Base-by-base conservation (phyloP, 305 asterid species). In the Fraxinus baroniana region DNA sequence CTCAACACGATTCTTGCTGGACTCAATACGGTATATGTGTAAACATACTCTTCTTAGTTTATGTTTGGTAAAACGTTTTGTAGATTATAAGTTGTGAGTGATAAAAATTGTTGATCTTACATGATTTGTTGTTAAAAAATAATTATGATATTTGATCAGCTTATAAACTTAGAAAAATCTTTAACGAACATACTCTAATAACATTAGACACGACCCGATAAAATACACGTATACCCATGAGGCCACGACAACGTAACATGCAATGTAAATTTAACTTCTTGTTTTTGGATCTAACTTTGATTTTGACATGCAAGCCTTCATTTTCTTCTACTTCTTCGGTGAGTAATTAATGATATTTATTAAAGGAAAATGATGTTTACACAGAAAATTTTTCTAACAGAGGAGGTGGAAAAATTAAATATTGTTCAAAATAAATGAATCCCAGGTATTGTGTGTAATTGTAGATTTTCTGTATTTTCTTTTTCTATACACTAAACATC, bases 1-100 rank as follows among this genome's bases (percentile, higher is more conserved):
- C 95, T 94, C 32, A 95, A 95, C 70, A 89, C 92, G 66, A 74
- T 92, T 44, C 91, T 95, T 0, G 98, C 99, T 32, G 98, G 90
- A 18, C 95, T 95, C 46, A 94, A 95, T 80, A 94, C 99, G 95
- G 99, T 94, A 89, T 1, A 66, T 17, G 64, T 36, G 6, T 32
- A 41, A n/a, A 44, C 28, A 22, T 18, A 15, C 7, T 15, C 20
- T 0, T 49, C 20, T 49, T 15, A 49, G 60, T 49, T 49, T 49
- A 15, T 49, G 20, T 49, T 49, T 49, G 60, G 20, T 49, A 49
- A 49, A 49, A 15, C 20, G 5, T 17, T 49, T 49, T 4, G 60
- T 15, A 49, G 60, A 15, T 49, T 49, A 49, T 15, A 15, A 49
- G 18, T 15, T 15, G 20, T 4, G 60, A 15, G 13, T 13, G 55